Percentiles rank a stretch among this genome's conserved stretches.
Evolutionary conservation across 352 stramenopile species (phyloP).

Genomic region (Phytophthora quininea): DNA sequence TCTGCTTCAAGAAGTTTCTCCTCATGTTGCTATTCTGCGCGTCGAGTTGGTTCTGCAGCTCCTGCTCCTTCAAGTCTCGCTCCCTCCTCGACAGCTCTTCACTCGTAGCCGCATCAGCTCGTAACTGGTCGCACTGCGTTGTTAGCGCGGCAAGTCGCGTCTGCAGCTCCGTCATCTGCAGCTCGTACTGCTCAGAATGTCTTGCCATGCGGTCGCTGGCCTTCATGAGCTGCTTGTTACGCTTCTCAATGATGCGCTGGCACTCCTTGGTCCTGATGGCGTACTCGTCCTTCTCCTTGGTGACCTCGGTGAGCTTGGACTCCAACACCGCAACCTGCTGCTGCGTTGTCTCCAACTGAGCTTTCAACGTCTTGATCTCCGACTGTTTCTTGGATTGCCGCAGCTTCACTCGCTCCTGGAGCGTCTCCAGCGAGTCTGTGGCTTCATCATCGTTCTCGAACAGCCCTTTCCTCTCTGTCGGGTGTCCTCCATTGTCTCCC

Average conservation of each 20-base stretch:
- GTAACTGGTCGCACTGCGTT: constrained; percentile 43
- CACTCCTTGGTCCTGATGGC: constrained; percentile 81
- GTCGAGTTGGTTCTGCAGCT: constrained; percentile 48
- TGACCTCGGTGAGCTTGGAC: constrained; percentile 32
- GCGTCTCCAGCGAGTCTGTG: constrained; percentile 70
- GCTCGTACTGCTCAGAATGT: constrained; percentile 69
- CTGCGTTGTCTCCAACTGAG: constrained; percentile 49
- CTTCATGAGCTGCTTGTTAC: constrained; percentile 87
- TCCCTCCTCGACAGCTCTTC: constrained; percentile 38
- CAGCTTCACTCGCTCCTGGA: constrained; percentile 73
- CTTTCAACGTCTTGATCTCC: constrained; percentile 56
- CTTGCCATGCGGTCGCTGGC: constrained; percentile 73
- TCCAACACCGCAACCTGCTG: constrained; percentile 40
- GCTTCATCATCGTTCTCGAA: constrained; percentile 81
- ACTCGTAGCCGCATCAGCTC: constrained; percentile 23
- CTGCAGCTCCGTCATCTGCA: constrained; percentile 52
- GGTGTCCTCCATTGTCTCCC: constrained; percentile 20
- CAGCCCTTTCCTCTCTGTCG: constrained; percentile 60
- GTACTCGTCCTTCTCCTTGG: constrained; percentile 65
- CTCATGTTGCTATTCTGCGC: constrained; percentile 34
- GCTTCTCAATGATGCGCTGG: constrained; percentile 85
- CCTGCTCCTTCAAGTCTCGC: constrained; percentile 42
- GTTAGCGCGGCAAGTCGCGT: constrained; percentile 39
- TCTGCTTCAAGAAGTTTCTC: constrained; percentile 26
- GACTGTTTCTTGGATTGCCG: constrained; percentile 74